Conservation (phyloP, 176 grass and related monocot species). For the Musa beccarii region DNA sequence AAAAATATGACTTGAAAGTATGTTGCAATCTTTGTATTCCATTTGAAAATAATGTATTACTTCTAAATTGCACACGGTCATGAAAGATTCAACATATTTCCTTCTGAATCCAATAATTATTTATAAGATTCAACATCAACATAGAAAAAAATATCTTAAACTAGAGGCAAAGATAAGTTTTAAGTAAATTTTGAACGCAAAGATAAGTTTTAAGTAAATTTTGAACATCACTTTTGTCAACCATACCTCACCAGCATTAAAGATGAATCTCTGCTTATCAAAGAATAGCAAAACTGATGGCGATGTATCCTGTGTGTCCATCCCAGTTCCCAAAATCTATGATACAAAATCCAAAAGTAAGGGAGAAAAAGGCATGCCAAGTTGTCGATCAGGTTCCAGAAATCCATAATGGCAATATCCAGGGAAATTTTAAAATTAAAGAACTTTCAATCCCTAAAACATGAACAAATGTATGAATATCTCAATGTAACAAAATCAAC, state of each 20-base stretch:
- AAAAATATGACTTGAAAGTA: not conserved
- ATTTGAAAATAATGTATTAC: not conserved
- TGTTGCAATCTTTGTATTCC: not conserved
- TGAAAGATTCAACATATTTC: not conserved
- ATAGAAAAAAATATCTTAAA: not conserved
- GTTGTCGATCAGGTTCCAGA: not conserved
- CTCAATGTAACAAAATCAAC: no score
- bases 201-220: not conserved
- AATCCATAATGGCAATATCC: not conserved
- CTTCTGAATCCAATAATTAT: not conserved
- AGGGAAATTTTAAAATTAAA: constrained; percentile 1
- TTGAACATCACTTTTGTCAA: not conserved
- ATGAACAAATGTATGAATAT: not conserved
- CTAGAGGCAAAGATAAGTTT: not conserved
- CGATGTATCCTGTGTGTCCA: constrained; percentile 94
- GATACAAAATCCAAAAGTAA: constrained; percentile 10
- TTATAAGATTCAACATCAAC: not conserved
- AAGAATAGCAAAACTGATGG: constrained; percentile 93
- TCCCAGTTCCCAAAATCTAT: constrained; percentile 92
- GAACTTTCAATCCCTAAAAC: not conserved
- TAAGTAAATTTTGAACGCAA: not conserved
- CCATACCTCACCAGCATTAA: constrained; percentile 92
- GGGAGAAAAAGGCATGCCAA: not conserved
- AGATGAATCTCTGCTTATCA: constrained; percentile 90
- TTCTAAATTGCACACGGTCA: not conserved